These are phyloP conservation scores for Calonectria hongkongensis DNA, from an alignment of 2,329 filamentous ascomycete genomes.

Conservation along the genomic window DNA sequence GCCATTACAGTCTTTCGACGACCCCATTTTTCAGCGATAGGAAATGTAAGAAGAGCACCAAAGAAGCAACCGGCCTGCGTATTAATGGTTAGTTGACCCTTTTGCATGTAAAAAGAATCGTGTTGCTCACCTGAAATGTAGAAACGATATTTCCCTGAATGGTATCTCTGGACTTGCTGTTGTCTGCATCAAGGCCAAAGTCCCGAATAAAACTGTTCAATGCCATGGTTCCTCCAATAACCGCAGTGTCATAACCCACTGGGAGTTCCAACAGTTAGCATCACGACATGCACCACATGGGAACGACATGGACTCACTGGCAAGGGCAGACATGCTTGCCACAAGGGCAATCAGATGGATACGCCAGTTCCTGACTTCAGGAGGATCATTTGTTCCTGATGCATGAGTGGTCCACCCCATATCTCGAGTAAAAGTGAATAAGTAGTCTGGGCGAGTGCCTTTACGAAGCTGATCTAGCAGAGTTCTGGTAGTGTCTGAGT, in stretches of 20 bases:
- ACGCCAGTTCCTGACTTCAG: constrained; percentile 59
- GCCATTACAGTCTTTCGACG: constrained; percentile 67
- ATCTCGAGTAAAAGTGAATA: background rate
- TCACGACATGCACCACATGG: background rate
- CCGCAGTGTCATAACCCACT: constrained; percentile 62
- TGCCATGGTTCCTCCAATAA: constrained; percentile 64
- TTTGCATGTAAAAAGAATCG: background rate
- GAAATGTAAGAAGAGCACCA: constrained; percentile 64
- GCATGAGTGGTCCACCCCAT: constrained; percentile 58
- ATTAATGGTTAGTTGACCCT: constrained; percentile 11
- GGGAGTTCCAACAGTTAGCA: background rate
- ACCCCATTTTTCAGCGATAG: constrained; percentile 68
- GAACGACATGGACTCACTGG: constrained; percentile 52
- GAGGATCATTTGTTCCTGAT: constrained; percentile 61
- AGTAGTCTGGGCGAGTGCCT: constrained; percentile 4
- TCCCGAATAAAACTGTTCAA: constrained; percentile 61
- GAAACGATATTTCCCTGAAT: constrained; percentile 64
- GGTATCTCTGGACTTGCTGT: constrained; percentile 55
- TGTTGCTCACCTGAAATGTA: constrained; percentile 54
- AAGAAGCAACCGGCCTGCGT: constrained; percentile 64
- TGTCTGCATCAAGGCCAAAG: constrained; percentile 56
- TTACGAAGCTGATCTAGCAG: constrained; percentile 9
- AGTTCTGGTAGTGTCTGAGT: constrained; percentile 18
- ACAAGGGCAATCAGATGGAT: constrained; percentile 59
- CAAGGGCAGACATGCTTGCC: constrained; percentile 59